Percentiles rank a stretch among this genome's conserved stretches.
These are phyloP conservation scores for Kluyveromyces sp. DNA, from an alignment of 1,139 yeast species.

Conservation along the genomic window DNA sequence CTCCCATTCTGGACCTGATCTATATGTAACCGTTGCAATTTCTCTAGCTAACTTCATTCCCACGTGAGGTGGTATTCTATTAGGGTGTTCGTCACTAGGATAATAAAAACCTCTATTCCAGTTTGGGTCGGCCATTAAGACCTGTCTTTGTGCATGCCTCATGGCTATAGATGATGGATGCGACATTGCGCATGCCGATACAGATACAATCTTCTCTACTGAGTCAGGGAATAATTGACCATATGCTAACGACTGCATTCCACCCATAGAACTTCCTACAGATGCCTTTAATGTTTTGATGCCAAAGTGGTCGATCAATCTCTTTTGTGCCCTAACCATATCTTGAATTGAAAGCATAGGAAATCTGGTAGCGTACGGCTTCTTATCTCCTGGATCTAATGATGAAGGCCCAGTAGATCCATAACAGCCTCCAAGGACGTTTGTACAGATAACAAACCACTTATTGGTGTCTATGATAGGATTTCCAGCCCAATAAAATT, in stretches of 20 bases:
- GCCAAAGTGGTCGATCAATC: constrained; percentile 57
- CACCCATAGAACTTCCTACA: constrained; percentile 94
- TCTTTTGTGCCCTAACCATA: constrained; percentile 84
- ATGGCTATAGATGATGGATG: constrained; percentile 93
- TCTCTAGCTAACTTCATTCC: constrained; percentile 94
- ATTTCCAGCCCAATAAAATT: constrained; percentile 74
- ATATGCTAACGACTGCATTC: constrained; percentile 89
- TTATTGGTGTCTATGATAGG: constrained; percentile 67
- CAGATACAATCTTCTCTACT: constrained; percentile 64
- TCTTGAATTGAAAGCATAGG: constrained; percentile 83
- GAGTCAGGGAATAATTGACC: constrained; percentile 76
- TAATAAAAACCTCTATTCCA: constrained; percentile 92
- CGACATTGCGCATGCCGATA: constrained; percentile 87
- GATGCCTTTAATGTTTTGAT: constrained; percentile 64
- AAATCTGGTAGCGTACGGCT: constrained; percentile 75
- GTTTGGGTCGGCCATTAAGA: constrained; percentile 86
- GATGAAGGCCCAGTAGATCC: constrained; percentile 94
- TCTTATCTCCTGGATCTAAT: constrained; percentile 57
- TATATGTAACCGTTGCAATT: constrained; percentile 86
- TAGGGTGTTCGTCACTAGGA: constrained; percentile 28
- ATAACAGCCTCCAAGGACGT: constrained; percentile 88
- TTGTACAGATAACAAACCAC: constrained; percentile 78
- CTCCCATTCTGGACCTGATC: constrained; percentile 98
- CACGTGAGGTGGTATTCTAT: constrained; percentile 74
- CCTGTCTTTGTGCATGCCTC: constrained; percentile 90